Base-by-base conservation (phyloP, 345 rosid species). In the Hevea brasiliensis region DNA sequence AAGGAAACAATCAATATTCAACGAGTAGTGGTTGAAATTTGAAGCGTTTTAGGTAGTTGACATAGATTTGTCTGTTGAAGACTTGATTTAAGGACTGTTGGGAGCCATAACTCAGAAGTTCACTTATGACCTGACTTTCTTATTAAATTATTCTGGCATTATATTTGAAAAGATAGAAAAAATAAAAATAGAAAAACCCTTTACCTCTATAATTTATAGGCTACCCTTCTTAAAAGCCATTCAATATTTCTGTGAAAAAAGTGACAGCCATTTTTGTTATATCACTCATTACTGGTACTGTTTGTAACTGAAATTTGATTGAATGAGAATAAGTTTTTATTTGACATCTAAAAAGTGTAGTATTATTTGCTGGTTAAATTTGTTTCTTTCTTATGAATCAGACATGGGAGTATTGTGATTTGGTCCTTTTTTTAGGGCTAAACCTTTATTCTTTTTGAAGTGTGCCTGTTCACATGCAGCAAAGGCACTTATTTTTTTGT, bases 401-500 rank as follows among this genome's bases (percentile, higher is more conserved):
- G 61, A 35, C 40, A 42, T 26, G 48, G n/a, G 29, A 41, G 7
- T 41, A 13, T 23, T 18, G 3, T 35, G 45, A 40, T 24, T 70
- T 57, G 29, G 40, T 57, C 48, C 50, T 20, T 40, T 32, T 9
- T 11, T 68, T 54, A 61, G 50, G 54, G 7, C 29, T 58, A 26
- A 27, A 61, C 10, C 7, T 54, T 15, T 12, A 29, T 68, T 54
- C 21, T 50, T 72, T 69, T 37, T 54, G 26, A 17, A 21, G 24
- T 59, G n/a, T 62, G 44, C 57, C 12, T 61, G 32, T 40, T 5
- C 15, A 18, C 14, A 32, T 3, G 60, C 72, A 61, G 20, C 15
- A 35, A 63, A 32, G 47, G 27, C 66, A 71, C 78, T 41, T 23
- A 50, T 15, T 41, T 29, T 15, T 70, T 51, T 41, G 8, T 72